Evolutionary conservation across 2,329 filamentous ascomycete species (phyloP), one percentile per base, ranked within the genome.

Genomic region (Epichloe sp.): DNA sequence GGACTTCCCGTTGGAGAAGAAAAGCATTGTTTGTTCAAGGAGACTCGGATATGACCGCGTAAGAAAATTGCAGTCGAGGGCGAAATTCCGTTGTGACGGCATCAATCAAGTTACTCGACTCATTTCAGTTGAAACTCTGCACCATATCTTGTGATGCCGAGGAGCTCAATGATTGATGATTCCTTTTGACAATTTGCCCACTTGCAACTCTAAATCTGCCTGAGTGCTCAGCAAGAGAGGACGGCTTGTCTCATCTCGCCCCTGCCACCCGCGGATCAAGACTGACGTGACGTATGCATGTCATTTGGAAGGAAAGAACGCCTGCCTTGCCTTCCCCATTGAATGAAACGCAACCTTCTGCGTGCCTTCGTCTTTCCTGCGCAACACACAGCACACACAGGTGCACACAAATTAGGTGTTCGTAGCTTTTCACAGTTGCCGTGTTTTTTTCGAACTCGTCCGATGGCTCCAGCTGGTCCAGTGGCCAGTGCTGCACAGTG

Each of bases 251-350:
- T 46, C 44, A 46, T 34, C 31, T 46, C 42, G 23, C 42, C 10
- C 5, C 42, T 44, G 23, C 43, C 26, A 19, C 26, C 43, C 12
- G 10, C 23, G 26, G 15, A 35, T 26, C 43, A 23, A n/a, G 43
- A 44, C 43, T 44, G 40, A 5, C 17, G 19, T 42, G 21, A 15
- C 5, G 23, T 14, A 31, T 26, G 23, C 21, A 44, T 34, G 31
- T 46, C 44, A 23, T 17, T 17, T 46, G 26, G 44, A 46, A 46
- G 44, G 44, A 46, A 46, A 46, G 44, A 46, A 46, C 44, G 31
- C 19, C 21, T 31, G 21, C 19, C 42, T 44, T 44, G 42, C 19
- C 42, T 44, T 31, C 42, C 40, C 19, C 40, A 42, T 19, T 5
- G 11, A 44, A 21, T 14, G 11, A n/a, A 34, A 34, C 44, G 31